These are phyloP conservation scores for Fulvia fulva DNA, from an alignment of 2,329 filamentous ascomycete genomes.

Conservation along the genomic window DNA sequence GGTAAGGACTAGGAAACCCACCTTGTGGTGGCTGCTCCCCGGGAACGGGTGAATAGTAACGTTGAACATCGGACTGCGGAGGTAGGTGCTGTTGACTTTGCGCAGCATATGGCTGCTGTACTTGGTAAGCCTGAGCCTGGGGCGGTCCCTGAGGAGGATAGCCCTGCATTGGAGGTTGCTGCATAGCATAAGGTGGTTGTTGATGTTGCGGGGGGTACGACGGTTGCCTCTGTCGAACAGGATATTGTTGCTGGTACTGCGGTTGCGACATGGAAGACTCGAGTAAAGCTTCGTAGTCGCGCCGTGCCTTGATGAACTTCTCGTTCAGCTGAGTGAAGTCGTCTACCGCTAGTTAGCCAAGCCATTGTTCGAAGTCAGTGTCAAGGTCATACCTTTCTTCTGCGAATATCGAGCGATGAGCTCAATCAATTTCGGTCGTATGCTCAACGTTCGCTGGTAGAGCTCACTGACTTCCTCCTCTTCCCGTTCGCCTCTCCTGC, in stretches of 20 bases:
- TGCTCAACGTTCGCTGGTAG: conserved; percentile 91
- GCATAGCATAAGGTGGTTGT: conserved; percentile 25
- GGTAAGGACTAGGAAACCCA: conserved; percentile 24
- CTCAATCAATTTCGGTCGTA: conserved; percentile 94
- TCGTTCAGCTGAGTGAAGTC: conserved; percentile 98
- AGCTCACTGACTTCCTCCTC: conserved; percentile 91
- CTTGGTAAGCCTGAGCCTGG: conserved; percentile 25
- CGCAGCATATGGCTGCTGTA: conserved; percentile 30
- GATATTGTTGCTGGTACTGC: conserved; percentile 49
- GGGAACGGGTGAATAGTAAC: conserved; percentile 38
- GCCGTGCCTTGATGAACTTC: conserved; percentile 97
- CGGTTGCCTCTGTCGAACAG: conserved; percentile 25
- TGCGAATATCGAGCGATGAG: conserved; percentile 98
- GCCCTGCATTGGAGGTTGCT: conserved; percentile 42
- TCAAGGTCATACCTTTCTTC: conserved; percentile 71
- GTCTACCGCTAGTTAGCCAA: conserved; percentile 52
- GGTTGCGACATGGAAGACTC: conserved; percentile 96
- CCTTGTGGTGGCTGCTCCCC: conserved; percentile 28
- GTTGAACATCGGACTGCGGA: conserved; percentile 32
- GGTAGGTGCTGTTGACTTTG: conserved; percentile 28
- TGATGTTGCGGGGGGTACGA: conserved; percentile 27
- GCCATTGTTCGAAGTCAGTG: background rate
- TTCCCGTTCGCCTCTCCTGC: conserved; percentile 62
- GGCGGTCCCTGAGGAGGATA: conserved; percentile 33
- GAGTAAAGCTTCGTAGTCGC: conserved; percentile 93